phyloP scores from a whole-genome alignment of 2,329 filamentous ascomycete species.

The Alternaria novae-zelandiae region DNA sequence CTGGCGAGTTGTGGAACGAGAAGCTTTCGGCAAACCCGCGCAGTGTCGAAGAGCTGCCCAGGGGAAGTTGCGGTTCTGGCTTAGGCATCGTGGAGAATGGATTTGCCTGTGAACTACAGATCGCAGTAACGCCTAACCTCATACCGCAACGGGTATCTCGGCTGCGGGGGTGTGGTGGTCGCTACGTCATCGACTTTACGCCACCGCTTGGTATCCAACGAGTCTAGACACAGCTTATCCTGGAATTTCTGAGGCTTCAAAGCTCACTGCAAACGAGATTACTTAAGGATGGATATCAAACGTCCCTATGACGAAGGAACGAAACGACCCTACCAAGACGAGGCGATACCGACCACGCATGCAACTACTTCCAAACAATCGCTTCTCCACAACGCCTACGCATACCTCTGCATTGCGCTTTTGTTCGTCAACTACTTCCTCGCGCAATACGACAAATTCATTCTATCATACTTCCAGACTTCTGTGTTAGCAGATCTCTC shows the following conservation, averaged over 20 bases:
- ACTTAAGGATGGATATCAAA: not conserved
- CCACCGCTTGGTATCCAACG: not conserved
- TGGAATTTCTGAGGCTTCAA: not conserved
- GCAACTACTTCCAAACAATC: not conserved
- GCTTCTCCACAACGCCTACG: not conserved
- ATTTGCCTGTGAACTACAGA: not conserved
- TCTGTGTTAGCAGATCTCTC: not conserved
- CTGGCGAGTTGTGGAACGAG: not conserved
- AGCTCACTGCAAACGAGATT: not conserved
- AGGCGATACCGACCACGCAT: not conserved
- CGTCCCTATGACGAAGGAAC: not conserved
- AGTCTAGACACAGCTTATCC: not conserved
- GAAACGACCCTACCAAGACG: not conserved
- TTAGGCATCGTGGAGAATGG: not conserved
- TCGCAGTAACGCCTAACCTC: not conserved
- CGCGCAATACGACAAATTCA: not conserved
- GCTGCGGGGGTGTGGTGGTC: not conserved
- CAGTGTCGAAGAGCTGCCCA: not conserved
- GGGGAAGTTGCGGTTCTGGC: not conserved
- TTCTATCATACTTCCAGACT: not conserved
- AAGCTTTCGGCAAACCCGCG: not conserved
- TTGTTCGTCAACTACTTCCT: not conserved
- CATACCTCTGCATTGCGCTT: not conserved
- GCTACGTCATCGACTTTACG: not conserved
- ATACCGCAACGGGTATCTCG: not conserved